phyloP scores from a whole-genome alignment of 306 rosid species.

The Delonix regia region DNA sequence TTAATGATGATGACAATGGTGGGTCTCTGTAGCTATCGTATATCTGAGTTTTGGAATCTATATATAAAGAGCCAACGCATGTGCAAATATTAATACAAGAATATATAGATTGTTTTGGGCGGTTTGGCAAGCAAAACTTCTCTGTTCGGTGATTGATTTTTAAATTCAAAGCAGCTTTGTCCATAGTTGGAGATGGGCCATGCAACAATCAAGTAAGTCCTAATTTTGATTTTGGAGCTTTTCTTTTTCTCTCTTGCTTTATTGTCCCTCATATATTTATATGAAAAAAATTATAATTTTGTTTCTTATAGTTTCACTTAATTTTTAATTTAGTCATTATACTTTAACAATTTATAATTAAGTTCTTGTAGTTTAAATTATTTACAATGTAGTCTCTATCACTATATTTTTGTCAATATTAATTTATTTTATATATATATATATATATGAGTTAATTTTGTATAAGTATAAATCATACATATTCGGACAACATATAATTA shows the following conservation, averaged over 20 bases:
- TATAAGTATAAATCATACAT: no score
- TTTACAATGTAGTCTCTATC: no score
- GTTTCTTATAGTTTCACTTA: no score
- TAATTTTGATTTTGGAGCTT: neutral
- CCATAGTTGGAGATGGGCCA: conserved; percentile 28
- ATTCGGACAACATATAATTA: no score
- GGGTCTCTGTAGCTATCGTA: neutral
- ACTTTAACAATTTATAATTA: no score
- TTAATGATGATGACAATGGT: neutral
- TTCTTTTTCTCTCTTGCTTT: neutral
- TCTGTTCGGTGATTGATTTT: neutral
- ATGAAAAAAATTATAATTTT: no score
- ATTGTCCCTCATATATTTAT: no score
- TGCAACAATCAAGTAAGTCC: conserved; percentile 23
- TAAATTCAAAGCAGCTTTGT: conserved; percentile 1
- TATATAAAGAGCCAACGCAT: neutral
- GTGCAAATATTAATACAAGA: neutral
- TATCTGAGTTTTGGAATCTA: conserved; percentile 11
- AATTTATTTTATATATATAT: no score
- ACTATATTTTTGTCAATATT: no score
- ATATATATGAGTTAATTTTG: no score
- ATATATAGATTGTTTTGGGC: neutral
- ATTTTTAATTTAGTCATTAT: no score
- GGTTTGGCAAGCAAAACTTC: conserved; percentile 23
- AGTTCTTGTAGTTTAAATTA: no score